These are phyloP conservation scores for Solanum gandarillasii DNA, from an alignment of 257 asterid genomes.

Conservation along the genomic window DNA sequence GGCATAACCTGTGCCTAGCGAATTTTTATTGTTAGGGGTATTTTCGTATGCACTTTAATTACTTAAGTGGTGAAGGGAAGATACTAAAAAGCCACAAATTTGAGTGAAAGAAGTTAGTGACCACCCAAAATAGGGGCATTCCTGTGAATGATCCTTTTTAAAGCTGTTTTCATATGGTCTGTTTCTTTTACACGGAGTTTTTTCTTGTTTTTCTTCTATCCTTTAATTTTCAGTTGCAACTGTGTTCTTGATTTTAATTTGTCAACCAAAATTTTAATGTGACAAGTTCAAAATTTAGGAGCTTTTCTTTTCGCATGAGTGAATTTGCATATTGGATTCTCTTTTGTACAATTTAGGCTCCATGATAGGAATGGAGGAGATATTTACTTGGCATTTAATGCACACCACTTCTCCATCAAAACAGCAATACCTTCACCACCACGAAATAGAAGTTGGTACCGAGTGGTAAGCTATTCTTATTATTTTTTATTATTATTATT, in stretches of 20 bases:
- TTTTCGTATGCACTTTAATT: background rate
- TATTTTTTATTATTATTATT: background rate
- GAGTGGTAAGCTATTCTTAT: constrained; percentile 59
- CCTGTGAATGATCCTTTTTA: background rate
- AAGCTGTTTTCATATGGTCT: background rate
- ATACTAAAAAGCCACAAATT: background rate
- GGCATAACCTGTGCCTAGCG: background rate
- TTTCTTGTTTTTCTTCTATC: background rate
- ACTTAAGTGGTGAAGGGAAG: background rate
- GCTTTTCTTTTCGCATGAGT: background rate
- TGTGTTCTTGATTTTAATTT: background rate
- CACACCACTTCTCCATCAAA: constrained; percentile 56
- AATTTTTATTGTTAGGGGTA: background rate
- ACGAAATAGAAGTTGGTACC: constrained; percentile 45
- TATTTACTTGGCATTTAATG: constrained; percentile 71
- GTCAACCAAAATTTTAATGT: background rate
- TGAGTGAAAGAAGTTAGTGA: background rate
- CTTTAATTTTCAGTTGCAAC: background rate
- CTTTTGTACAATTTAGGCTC: constrained; percentile 36
- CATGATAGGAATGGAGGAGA: constrained; percentile 71
- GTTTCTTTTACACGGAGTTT: background rate
- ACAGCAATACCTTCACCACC: constrained; percentile 69
- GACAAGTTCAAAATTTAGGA: background rate
- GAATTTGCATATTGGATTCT: background rate
- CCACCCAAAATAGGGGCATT: background rate